phyloP scores from a whole-genome alignment of 495 filamentous ascomycete genomes.

The Amorphotheca resinae region DNA sequence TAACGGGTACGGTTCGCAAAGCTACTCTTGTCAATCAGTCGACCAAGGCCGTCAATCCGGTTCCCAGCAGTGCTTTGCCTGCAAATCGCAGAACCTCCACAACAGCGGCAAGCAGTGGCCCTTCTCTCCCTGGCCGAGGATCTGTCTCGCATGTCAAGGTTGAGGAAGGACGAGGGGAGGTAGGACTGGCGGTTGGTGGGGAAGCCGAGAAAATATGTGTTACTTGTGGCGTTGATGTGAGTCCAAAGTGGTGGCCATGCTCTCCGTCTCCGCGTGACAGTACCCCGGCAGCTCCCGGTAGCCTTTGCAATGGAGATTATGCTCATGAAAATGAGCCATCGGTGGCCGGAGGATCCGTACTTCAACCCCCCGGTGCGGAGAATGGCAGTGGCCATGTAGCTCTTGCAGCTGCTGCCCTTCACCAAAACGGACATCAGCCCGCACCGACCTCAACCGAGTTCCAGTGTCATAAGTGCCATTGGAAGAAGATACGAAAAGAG shows the following conservation, averaged over 20 bases:
- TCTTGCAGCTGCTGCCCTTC: constrained; percentile 28
- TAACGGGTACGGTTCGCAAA: constrained; percentile 87
- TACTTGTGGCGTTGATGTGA: constrained; percentile 46
- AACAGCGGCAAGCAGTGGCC: constrained; percentile 2
- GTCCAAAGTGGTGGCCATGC: constrained; percentile 46
- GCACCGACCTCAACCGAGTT: constrained; percentile 16
- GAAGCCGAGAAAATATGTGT: constrained; percentile 24
- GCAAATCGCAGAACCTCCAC: constrained; percentile 18
- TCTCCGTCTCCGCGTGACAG: constrained; percentile 1
- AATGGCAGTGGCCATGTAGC: constrained; percentile 34
- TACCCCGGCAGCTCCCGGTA: background rate
- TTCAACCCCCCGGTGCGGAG: constrained; percentile 24
- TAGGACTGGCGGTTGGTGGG: background rate
- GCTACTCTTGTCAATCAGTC: constrained; percentile 32
- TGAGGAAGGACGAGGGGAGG: constrained; percentile 4
- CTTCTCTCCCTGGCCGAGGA: constrained; percentile 1
- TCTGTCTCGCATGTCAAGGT: constrained; percentile 28
- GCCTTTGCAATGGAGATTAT: constrained; percentile 5
- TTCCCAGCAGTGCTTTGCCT: background rate
- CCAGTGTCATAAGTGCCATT: constrained; percentile 43
- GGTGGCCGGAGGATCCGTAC: constrained; percentile 28
- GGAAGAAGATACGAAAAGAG: constrained; percentile 30
- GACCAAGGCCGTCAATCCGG: constrained; percentile 15
- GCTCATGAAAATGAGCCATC: constrained; percentile 23
- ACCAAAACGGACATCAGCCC: constrained; percentile 7